A percentile compares a stretch with the other conserved stretches of the same genome.
These are phyloP conservation scores for Coffea canephora DNA, from an alignment of 257 asterid species.

Conservation along the genomic window DNA sequence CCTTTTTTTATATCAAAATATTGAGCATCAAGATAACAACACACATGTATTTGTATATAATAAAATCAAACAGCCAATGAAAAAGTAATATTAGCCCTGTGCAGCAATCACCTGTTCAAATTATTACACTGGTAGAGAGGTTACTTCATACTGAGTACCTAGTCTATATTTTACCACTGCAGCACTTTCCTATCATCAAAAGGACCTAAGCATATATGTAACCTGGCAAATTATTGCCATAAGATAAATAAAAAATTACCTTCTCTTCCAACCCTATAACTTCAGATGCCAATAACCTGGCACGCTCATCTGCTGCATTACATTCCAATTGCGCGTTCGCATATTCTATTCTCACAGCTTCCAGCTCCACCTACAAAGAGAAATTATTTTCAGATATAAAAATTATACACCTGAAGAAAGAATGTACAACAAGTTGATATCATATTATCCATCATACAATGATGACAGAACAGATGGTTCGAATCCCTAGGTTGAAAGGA, in stretches of 20 bases:
- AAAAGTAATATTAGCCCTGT: not conserved
- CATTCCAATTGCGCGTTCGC: conserved; percentile 86
- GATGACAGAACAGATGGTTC: not conserved
- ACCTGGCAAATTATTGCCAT: not conserved
- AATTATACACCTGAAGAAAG: not conserved
- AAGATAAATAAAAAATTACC: conserved; percentile 39
- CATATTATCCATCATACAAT: not conserved
- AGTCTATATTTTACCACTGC: not conserved
- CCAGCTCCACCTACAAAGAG: conserved; percentile 70
- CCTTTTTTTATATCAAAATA: not conserved
- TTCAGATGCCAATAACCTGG: conserved; percentile 91
- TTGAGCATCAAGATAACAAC: too few relatives aligned
- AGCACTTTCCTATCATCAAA: not conserved
- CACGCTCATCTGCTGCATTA: conserved; percentile 96
- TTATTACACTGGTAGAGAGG: not conserved
- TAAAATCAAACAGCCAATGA: not conserved
- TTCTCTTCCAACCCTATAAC: conserved; percentile 96
- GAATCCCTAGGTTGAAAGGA: not conserved
- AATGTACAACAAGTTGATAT: not conserved
- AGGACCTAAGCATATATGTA: not conserved
- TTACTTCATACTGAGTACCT: not conserved
- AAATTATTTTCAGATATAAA: not conserved
- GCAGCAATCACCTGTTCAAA: not conserved
- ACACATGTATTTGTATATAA: not conserved
- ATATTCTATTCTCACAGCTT: conserved; percentile 66